These are phyloP conservation scores for Hyaloscypha variabilis DNA, from an alignment of 495 filamentous ascomycete species.

Conservation along the genomic window DNA sequence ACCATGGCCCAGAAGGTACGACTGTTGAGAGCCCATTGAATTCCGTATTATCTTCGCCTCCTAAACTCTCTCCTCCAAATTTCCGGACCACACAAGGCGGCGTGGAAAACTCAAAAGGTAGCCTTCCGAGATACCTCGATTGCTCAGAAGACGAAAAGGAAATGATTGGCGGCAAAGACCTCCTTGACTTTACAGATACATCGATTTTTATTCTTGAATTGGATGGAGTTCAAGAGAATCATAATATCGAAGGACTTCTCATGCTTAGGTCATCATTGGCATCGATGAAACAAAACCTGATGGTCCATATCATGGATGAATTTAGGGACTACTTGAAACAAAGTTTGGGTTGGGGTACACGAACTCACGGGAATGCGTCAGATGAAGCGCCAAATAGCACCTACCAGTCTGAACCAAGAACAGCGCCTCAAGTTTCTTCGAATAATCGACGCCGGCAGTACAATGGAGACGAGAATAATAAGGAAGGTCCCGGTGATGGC, in stretches of 20 bases:
- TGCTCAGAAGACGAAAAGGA: not conserved
- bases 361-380: not conserved
- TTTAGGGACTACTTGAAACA: not conserved
- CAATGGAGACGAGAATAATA: not conserved
- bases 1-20: not conserved
- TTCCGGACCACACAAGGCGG: not conserved
- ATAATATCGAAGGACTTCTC: not conserved
- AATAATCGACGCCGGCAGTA: not conserved
- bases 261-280: not conserved
- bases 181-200: not conserved
- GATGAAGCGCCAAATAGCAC: not conserved
- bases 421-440: not conserved
- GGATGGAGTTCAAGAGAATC: not conserved
- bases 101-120: not conserved
- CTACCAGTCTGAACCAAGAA: not conserved
- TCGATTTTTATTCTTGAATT: not conserved
- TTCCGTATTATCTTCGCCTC: not conserved
- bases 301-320: not conserved
- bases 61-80: not conserved
- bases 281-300: not conserved
- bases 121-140: not conserved
- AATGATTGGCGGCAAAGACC: not conserved
- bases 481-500: not conserved
- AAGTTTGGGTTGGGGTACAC: not conserved
- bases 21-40: not conserved